A percentile compares a stretch with the other conserved stretches of the same genome.
Conservation (phyloP, 2,329 filamentous ascomycete genomes). For the Rhynchosporium agropyri region DNA sequence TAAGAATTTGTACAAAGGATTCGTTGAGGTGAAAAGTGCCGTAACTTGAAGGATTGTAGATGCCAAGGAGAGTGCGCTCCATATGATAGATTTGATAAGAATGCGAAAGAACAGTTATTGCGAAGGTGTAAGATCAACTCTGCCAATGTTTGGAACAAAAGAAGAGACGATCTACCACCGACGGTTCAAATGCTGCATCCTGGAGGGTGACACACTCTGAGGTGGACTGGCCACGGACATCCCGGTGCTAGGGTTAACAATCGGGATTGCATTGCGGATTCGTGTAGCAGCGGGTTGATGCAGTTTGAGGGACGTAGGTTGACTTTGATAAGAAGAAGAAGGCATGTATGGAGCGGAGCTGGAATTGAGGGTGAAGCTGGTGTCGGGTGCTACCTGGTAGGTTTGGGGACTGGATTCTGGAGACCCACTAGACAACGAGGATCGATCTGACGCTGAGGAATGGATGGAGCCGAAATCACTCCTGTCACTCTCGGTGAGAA, state of each 20-base stretch:
- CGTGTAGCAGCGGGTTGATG: constrained; percentile 90
- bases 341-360: constrained; percentile 68
- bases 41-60: constrained; percentile 38
- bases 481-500: constrained; percentile 82
- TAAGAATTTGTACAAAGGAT: constrained; percentile 43
- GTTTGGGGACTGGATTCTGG: constrained; percentile 89
- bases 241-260: constrained; percentile 93
- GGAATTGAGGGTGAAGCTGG: constrained; percentile 74
- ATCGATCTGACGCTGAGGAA: constrained; percentile 86
- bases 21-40: constrained; percentile 40
- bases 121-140: constrained; percentile 34
- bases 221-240: constrained; percentile 82
- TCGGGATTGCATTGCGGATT: constrained; percentile 92
- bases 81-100: constrained; percentile 37
- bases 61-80: constrained; percentile 40
- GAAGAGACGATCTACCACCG: constrained; percentile 37
- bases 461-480: constrained; percentile 84
- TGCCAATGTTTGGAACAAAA: constrained; percentile 31
- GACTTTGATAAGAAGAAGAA: constrained; percentile 63
- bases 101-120: constrained; percentile 40
- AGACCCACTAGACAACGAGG: constrained; percentile 91
- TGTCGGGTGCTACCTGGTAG: constrained; percentile 72
- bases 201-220: constrained; percentile 65
- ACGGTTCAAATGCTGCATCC: constrained; percentile 52
- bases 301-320: constrained; percentile 71